phyloP scores from a whole-genome alignment of 1,284 basidiomycete genomes.

The Microbotryum scabiosae region DNA sequence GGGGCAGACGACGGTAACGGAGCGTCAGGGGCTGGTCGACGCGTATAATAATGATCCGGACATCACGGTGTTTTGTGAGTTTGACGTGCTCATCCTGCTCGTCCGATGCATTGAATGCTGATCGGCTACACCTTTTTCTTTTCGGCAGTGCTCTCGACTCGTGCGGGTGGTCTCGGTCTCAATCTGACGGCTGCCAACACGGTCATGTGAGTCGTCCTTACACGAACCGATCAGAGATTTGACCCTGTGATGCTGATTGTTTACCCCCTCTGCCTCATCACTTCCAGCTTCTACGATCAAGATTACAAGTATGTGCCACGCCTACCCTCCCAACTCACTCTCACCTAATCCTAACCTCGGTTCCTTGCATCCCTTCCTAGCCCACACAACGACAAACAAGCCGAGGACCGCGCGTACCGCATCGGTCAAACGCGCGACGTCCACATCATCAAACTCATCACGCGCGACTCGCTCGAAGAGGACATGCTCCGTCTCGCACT shows the following conservation, averaged over 20 bases:
- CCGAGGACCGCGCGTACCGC: constrained; percentile 95
- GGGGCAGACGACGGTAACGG: constrained; percentile 86
- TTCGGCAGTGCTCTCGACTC: constrained; percentile 69
- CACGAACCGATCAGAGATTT: neutral
- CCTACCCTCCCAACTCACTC: neutral
- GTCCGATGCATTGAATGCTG: neutral
- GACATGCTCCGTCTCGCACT: constrained; percentile 83
- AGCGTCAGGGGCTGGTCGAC: constrained; percentile 87
- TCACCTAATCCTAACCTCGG: neutral
- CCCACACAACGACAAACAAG: constrained; percentile 73
- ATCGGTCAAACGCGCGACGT: constrained; percentile 90
- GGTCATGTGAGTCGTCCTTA: constrained; percentile 51
- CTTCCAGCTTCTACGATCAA: constrained; percentile 80
- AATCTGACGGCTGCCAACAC: constrained; percentile 65
- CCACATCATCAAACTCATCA: constrained; percentile 48
- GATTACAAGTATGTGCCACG: constrained; percentile 84
- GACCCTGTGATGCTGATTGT: neutral
- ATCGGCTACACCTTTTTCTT: neutral
- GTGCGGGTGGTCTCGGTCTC: constrained; percentile 61
- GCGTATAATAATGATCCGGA: constrained; percentile 88
- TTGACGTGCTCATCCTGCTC: too few relatives aligned
- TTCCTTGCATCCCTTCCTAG: constrained; percentile 18
- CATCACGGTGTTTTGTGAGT: constrained; percentile 69
- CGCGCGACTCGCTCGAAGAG: constrained; percentile 47
- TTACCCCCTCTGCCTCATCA: neutral